A percentile compares a stretch with the other conserved stretches of the same genome.
These are phyloP conservation scores for Breynia disticha DNA, from an alignment of 441 rosid species.

Conservation along the genomic window DNA sequence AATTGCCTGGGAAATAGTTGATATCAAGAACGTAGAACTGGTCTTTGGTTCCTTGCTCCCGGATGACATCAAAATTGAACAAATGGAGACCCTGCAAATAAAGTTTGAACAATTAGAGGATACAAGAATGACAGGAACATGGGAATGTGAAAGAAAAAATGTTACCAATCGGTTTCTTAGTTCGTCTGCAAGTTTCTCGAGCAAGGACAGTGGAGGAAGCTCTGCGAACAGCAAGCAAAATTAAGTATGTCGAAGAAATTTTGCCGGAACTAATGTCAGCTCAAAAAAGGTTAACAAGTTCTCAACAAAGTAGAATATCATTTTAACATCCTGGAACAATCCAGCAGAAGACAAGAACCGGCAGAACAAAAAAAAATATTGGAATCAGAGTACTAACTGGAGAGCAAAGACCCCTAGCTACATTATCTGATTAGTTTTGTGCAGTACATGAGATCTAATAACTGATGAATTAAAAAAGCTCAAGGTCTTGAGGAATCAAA, in stretches of 20 bases:
- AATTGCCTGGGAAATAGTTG: conserved; percentile 71
- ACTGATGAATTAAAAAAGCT: not conserved
- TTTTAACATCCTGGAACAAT: no score
- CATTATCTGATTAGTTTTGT: no score
- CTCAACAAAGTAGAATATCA: not conserved
- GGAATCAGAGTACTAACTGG: not conserved
- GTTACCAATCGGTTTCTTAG: conserved; percentile 56
- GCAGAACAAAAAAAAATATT: no score
- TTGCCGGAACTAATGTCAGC: not conserved
- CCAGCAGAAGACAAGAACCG: no score
- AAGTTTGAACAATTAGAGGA: conserved; percentile 11
- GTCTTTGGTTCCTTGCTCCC: conserved; percentile 42
- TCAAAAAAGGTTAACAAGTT: conserved; percentile 1
- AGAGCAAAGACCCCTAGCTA: not conserved
- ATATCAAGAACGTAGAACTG: conserved; percentile 58
- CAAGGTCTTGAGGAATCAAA: no score
- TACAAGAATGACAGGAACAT: conserved; percentile 20
- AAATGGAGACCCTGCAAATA: conserved; percentile 39
- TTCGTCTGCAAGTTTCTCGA: conserved; percentile 73
- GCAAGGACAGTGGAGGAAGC: conserved; percentile 77
- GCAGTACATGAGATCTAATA: not conserved
- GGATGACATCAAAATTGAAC: conserved; percentile 59
- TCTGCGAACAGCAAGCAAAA: conserved; percentile 41
- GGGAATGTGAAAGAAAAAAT: conserved; percentile 6
- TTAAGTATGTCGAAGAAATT: conserved; percentile 7